Conservation (phyloP, 192 early-diverging fungal species). For the Backusella mclennaniae region DNA sequence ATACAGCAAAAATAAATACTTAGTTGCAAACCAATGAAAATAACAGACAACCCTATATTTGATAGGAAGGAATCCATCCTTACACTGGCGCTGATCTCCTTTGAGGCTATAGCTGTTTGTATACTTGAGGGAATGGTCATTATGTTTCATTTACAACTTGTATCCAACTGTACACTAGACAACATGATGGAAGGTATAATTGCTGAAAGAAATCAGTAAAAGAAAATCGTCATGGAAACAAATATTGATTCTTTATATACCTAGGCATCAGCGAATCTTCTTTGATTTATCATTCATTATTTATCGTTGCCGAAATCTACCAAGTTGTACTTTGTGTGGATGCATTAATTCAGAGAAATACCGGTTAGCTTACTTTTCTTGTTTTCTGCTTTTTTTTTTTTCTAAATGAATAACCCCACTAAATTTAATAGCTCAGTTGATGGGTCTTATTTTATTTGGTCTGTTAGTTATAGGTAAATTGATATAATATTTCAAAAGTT, state of each 20-base stretch:
- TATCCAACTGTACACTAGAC: constrained; percentile 26
- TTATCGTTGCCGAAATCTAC: constrained; percentile 36
- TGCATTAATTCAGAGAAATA: constrained; percentile 37
- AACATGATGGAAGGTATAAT: constrained; percentile 16
- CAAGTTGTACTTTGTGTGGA: constrained; percentile 37
- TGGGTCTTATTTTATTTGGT: constrained; percentile 30
- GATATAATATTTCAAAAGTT: not conserved
- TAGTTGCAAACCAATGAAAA: not conserved
- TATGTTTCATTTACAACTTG: constrained; percentile 25
- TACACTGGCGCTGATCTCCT: constrained; percentile 19
- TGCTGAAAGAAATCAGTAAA: not conserved
- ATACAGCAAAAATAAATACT: not conserved
- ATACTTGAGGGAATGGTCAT: constrained; percentile 32
- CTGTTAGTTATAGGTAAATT: constrained; percentile 37
- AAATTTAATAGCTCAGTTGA: constrained; percentile 26
- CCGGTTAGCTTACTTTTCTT: constrained; percentile 17
- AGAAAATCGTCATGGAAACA: not conserved
- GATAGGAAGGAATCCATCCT: constrained; percentile 18
- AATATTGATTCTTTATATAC: not conserved
- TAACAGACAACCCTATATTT: constrained; percentile 15
- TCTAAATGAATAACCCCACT: not conserved
- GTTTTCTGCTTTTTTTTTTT: not conserved
- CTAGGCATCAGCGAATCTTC: constrained; percentile 38
- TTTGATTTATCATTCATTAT: constrained; percentile 40
- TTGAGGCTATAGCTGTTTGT: constrained; percentile 27